Base-by-base conservation (phyloP, 2,329 filamentous ascomycete species). In the Curvularia sp. region DNA sequence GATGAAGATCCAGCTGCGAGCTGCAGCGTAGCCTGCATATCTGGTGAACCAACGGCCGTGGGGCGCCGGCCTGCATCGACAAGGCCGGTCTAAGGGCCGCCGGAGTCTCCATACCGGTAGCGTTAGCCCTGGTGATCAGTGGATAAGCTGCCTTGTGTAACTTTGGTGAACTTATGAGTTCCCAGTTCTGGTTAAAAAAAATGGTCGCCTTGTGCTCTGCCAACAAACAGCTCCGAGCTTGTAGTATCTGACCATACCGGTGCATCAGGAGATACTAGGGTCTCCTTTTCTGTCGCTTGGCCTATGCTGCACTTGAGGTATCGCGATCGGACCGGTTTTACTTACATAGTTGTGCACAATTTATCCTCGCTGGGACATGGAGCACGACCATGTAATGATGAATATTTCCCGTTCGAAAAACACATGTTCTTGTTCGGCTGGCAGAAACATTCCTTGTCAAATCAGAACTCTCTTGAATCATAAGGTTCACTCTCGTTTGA, bases 401-500 rank as follows among this genome's bases (percentile, higher is more conserved):
- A 31, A 31, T 31, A 12, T 10, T 10, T 0, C 9, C 30, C 30
- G 30, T 7, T 31, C 2, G 28, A 31, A 31, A 31, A 31, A 12
- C 10, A 12, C 1, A 33, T 49, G 49, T 6, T 44, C 39, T 35
- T 57, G 57, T 6, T 20, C 38, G 3, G 38, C 53, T 2, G 49
- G 53, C 28, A 48, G 39, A 22, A 79, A 80, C 74, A 6, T 75
- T 78, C 50, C 69, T 64, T 13, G 67, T 69, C 30, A 2, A 31
- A 31, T 28, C 26, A 28, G 71, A 51, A 75, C 70, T 0, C 78
- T 78, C 10, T 75, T 12, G 74, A 22, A 80, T 53, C 46, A 80
- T 77, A 43, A 75, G 77, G 0, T 72, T 74, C 63, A 79, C 26
- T 77, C 6, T 74, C 72, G 67, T 78, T 76, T 10, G 74, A 75